phyloP scores from a whole-genome alignment of 345 rosid genomes.

The Turnera subulata region DNA sequence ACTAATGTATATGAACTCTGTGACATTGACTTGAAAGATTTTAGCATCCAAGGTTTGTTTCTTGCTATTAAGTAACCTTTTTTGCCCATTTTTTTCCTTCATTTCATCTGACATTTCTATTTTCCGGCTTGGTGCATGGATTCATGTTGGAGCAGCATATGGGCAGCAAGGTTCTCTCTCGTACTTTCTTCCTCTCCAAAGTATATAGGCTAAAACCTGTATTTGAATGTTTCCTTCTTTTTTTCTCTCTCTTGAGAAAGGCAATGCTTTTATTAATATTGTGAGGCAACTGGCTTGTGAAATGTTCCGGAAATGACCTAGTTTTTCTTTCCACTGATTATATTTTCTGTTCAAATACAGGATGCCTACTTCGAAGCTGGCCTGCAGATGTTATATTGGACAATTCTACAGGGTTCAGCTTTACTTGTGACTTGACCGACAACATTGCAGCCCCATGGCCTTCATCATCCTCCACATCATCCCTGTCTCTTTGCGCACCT shows the following conservation, averaged over 20 bases:
- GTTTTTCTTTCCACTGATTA: neutral
- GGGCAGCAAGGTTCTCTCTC: constrained; percentile 85
- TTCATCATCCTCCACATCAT: constrained; percentile 70
- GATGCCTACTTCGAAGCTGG: constrained; percentile 87
- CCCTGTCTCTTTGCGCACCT: constrained; percentile 91
- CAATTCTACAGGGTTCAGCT: constrained; percentile 79
- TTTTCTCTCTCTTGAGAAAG: too few relatives aligned
- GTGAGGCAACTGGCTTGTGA: constrained; percentile 1
- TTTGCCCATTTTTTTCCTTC: neutral
- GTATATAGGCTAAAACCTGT: too few relatives aligned
- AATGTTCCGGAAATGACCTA: too few relatives aligned
- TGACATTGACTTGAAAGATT: constrained; percentile 94
- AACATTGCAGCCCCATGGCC: constrained; percentile 99
- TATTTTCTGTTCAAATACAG: constrained; percentile 30
- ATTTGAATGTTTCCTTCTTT: too few relatives aligned
- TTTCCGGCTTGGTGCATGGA: constrained; percentile 21
- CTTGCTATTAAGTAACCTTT: neutral
- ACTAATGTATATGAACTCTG: constrained; percentile 88
- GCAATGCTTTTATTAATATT: neutral
- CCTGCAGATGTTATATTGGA: constrained; percentile 80
- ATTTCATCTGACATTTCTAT: constrained; percentile 27
- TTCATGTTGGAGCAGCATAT: constrained; percentile 47
- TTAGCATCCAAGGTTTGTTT: constrained; percentile 76
- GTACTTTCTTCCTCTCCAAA: constrained; percentile 18
- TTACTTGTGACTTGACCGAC: constrained; percentile 94